Base-by-base conservation (phyloP, 345 rosid genomes). In the Cardamine resedifolia region DNA sequence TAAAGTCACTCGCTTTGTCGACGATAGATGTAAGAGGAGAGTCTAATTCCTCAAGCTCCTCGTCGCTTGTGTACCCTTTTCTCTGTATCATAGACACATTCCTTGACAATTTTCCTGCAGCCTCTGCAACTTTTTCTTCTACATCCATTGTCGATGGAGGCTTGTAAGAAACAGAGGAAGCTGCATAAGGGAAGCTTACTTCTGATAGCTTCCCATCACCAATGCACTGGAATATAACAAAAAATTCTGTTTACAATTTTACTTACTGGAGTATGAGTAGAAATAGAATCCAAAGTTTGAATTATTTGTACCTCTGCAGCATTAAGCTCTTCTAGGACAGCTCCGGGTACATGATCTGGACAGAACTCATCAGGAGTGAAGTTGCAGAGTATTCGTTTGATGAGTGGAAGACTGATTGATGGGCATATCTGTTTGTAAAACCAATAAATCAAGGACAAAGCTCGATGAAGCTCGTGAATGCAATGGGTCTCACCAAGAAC, bases 341-440 rank as follows among this genome's bases (percentile, higher is more conserved):
- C 86, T 76, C 96, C 98, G 1, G 96, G 95, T 61, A 92, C 92
- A 71, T 89, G 67, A 80, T 96, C 98, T 1, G 95, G 96, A 78
- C 99, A 92, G 78, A 96, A 96, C 73, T 96, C 98, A 69, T 96
- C 98, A 1, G 98, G 98, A 43, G 96, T 89, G 61, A 92, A 96
- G 87, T 96, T 92, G 85, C 98, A 90, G 19, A 92, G 90, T 77
- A 92, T 86, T 80, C 98, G 83, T 78, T 83, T 87, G 74, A 92
- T 70, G 67, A 96, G 79, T 45, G 89, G 44, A 66, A 90, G 92
- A 70, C 83, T 52, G 21, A 96, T 88, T 23, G 90, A 86, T 58
- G 99, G 97, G 51, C 95, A 90, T 58, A 92, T 86, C 98, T 96
- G 74, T 64, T 96, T 86, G 33, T 53, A 64, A 71, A 65, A 33